Evolutionary conservation across 1,284 basidiomycete genomes (phyloP).

Genomic region (Tylopilus sp.): DNA sequence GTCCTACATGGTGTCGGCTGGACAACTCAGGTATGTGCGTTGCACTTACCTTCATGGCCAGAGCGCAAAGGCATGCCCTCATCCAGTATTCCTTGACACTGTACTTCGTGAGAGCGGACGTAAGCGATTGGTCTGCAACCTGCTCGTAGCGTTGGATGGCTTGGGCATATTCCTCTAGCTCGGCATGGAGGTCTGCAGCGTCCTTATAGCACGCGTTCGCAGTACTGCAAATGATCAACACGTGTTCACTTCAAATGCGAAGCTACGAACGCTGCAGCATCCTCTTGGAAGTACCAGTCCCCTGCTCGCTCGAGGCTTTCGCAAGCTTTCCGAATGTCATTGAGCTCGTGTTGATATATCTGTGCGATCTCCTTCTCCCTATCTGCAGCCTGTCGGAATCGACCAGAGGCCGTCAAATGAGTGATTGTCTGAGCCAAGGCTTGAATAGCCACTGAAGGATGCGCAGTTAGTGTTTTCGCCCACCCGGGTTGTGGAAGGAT

Average conservation of each 20-base stretch:
- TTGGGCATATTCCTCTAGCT: slow-evolving; percentile 79
- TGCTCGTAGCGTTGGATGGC: slow-evolving; percentile 89
- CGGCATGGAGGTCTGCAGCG: slow-evolving; percentile 92
- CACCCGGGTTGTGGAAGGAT: not conserved
- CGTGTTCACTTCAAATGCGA: not conserved
- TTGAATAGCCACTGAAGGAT: slow-evolving; percentile 76
- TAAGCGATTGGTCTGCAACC: slow-evolving; percentile 84
- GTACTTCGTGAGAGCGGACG: slow-evolving; percentile 90
- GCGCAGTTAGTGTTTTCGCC: slow-evolving; percentile 15
- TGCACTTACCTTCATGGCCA: slow-evolving; percentile 78
- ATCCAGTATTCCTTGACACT: slow-evolving; percentile 99
- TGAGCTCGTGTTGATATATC: slow-evolving; percentile 79
- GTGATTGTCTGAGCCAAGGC: slow-evolving; percentile 86
- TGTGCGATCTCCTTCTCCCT: slow-evolving; percentile 95
- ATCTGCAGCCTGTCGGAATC: slow-evolving; percentile 97
- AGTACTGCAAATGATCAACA: slow-evolving; percentile 54
- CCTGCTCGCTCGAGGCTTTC: slow-evolving; percentile 91
- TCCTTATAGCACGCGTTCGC: slow-evolving; percentile 96
- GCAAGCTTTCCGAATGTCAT: slow-evolving; percentile 77
- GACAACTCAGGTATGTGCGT: not conserved
- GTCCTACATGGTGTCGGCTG: slow-evolving; percentile 53
- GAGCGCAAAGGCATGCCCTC: slow-evolving; percentile 80
- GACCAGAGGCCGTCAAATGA: slow-evolving; percentile 79
- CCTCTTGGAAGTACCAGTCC: slow-evolving; percentile 98
- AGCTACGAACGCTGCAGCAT: slow-evolving; percentile 78